These are phyloP conservation scores for Hevea brasiliensis DNA, from an alignment of 345 rosid genomes.

Conservation along the genomic window DNA sequence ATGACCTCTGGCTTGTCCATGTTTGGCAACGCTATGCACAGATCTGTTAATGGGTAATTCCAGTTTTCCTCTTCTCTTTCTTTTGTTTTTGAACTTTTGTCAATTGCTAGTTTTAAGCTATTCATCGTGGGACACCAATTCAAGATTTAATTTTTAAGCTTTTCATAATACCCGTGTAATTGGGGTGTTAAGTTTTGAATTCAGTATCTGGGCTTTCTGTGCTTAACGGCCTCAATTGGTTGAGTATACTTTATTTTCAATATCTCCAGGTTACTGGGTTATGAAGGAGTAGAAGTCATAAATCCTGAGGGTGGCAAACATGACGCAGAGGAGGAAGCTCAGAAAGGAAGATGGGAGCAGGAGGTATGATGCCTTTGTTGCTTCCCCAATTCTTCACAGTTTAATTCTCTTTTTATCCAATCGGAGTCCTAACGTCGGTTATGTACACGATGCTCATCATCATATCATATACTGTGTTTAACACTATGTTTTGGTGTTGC, in stretches of 20 bases:
- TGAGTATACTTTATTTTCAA: neutral
- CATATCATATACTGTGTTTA: too few relatives aligned
- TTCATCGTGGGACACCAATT: too few relatives aligned
- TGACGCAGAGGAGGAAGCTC: conserved; percentile 93
- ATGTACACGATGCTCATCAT: too few relatives aligned
- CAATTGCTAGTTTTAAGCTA: neutral
- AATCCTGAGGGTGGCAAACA: conserved; percentile 95
- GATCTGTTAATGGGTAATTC: conserved; percentile 88
- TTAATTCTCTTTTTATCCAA: too few relatives aligned
- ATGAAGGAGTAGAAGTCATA: conserved; percentile 86
- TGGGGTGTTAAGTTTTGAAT: too few relatives aligned
- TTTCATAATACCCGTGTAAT: too few relatives aligned
- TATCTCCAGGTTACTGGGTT: conserved; percentile 44
- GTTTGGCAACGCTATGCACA: conserved; percentile 71
- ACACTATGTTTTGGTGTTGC: neutral
- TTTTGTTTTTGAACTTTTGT: neutral
- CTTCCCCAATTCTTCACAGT: neutral
- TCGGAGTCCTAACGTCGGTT: too few relatives aligned
- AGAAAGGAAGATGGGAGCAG: conserved; percentile 84
- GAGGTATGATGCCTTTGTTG: conserved; percentile 45
- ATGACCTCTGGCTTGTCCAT: conserved; percentile 70
- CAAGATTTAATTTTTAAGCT: too few relatives aligned
- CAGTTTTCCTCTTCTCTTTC: neutral
- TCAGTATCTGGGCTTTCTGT: too few relatives aligned
- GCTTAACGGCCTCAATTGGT: too few relatives aligned